phyloP scores from a whole-genome alignment of 805 yeast genomes.

The Metschnikowia cubensis region DNA sequence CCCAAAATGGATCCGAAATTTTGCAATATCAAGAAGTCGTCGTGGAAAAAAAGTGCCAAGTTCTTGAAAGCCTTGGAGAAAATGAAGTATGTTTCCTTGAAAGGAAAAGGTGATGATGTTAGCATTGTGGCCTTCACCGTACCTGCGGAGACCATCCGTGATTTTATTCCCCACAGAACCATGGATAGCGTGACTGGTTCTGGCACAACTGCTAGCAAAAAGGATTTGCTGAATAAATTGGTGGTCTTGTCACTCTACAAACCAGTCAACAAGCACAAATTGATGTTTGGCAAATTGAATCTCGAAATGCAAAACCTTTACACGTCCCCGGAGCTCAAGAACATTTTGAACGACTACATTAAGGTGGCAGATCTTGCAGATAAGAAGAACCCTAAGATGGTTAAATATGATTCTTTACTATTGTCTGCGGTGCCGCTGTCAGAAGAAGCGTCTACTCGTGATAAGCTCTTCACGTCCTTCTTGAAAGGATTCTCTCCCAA shows the following conservation, averaged over 20 bases:
- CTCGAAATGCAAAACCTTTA: conserved; percentile 41
- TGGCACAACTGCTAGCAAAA: conserved; percentile 22
- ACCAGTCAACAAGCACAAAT: conserved; percentile 49
- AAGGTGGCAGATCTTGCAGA: conserved; percentile 47
- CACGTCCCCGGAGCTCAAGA: conserved; percentile 51
- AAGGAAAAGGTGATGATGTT: conserved; percentile 84
- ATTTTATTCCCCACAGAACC: conserved; percentile 61
- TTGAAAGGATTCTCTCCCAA: conserved; percentile 47
- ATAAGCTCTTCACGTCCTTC: conserved; percentile 42
- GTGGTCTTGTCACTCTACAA: conserved; percentile 46
- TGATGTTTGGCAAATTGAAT: conserved; percentile 43
- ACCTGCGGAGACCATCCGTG: conserved; percentile 39
- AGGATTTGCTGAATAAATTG: conserved; percentile 24
- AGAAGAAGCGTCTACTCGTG: conserved; percentile 34
- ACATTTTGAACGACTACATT: conserved; percentile 54
- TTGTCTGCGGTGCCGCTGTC: conserved; percentile 36
- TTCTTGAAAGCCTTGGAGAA: conserved; percentile 86
- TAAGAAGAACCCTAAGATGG: conserved; percentile 47
- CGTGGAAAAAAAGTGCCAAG: conserved; percentile 87
- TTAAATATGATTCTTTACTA: conserved; percentile 54
- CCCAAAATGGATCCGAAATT: conserved; percentile 56
- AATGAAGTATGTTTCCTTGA: conserved; percentile 57
- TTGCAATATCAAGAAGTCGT: conserved; percentile 68
- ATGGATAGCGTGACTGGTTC: conserved; percentile 21
- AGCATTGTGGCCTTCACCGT: conserved; percentile 33